phyloP scores from a whole-genome alignment of 352 stramenopile genomes.

The Phytopythium litorale region DNA sequence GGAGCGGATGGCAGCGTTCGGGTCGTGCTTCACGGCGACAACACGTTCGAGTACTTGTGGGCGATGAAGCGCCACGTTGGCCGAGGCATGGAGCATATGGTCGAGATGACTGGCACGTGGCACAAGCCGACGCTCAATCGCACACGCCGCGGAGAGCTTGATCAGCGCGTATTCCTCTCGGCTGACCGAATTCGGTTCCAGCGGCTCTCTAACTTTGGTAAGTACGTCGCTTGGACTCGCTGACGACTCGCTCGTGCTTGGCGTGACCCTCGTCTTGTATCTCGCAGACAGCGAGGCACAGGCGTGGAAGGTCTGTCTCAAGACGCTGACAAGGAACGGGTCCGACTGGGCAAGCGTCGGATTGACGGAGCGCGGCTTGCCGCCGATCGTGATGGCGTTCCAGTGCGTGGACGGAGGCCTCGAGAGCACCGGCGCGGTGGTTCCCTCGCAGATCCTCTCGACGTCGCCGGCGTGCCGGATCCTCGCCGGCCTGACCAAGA shows the following conservation, averaged over 20 bases:
- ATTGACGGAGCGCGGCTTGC: conserved; percentile 57
- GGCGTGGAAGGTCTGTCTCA: conserved; percentile 64
- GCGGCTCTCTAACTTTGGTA: conserved; percentile 72
- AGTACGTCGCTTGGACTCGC: conserved; percentile 22
- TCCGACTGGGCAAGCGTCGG: conserved; percentile 71
- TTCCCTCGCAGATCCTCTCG: conserved; percentile 45
- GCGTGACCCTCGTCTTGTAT: neutral
- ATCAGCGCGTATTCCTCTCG: conserved; percentile 69
- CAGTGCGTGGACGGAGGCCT: conserved; percentile 36
- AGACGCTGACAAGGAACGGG: conserved; percentile 64
- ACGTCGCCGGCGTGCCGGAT: conserved; percentile 74
- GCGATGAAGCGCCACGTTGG: conserved; percentile 43
- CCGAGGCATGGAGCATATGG: conserved; percentile 64
- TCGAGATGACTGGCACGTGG: conserved; percentile 68
- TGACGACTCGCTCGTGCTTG: neutral
- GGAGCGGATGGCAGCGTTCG: conserved; percentile 31
- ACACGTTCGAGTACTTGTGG: conserved; percentile 80
- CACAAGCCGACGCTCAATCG: conserved; percentile 73
- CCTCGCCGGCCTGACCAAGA: conserved; percentile 77
- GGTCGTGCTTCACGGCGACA: conserved; percentile 71
- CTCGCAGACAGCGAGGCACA: conserved; percentile 41
- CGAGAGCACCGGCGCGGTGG: conserved; percentile 46
- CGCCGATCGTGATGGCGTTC: conserved; percentile 63
- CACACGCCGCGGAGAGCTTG: conserved; percentile 60
- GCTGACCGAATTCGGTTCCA: conserved; percentile 60